Percentiles rank a stretch among this genome's conserved stretches.
Conservation (phyloP, 2,329 filamentous ascomycete genomes). For the Fusarium sp. region DNA sequence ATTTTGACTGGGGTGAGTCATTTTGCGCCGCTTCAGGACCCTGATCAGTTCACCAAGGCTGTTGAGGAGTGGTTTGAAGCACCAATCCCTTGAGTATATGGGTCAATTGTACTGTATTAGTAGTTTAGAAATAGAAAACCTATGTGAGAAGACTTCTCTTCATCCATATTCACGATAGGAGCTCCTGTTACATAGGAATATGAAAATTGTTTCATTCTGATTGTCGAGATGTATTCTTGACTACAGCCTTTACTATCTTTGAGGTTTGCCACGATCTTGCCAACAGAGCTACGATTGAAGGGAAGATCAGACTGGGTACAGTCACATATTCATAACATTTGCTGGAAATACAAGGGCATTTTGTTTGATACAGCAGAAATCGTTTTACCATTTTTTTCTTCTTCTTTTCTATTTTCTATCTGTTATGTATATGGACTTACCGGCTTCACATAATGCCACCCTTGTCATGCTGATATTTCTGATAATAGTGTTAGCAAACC, state of each 20-base stretch:
- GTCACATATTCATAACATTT: neutral
- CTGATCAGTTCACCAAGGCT: conserved; percentile 48
- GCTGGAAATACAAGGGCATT: neutral
- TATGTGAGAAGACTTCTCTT: neutral
- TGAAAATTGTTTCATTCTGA: too few relatives aligned
- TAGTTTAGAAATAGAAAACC: neutral
- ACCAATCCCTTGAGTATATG: neutral
- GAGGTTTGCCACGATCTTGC: neutral
- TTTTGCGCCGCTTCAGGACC: conserved; percentile 56
- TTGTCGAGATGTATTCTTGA: neutral
- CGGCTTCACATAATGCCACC: neutral
- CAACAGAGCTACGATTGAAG: neutral
- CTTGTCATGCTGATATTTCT: neutral
- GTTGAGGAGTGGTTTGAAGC: conserved; percentile 43
- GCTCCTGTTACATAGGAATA: neutral
- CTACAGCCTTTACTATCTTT: neutral
- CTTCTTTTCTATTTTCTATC: neutral
- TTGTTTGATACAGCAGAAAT: neutral
- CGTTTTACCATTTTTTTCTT: neutral
- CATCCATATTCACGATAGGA: neutral
- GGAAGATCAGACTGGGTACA: neutral
- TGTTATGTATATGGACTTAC: neutral
- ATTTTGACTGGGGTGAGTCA: conserved; percentile 54
- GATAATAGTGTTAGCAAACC: neutral
- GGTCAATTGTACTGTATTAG: neutral